Evolutionary conservation across 768 basidiomycete species (phyloP), one percentile per base, ranked within the genome.

Genomic region (Suillus occidentalis): DNA sequence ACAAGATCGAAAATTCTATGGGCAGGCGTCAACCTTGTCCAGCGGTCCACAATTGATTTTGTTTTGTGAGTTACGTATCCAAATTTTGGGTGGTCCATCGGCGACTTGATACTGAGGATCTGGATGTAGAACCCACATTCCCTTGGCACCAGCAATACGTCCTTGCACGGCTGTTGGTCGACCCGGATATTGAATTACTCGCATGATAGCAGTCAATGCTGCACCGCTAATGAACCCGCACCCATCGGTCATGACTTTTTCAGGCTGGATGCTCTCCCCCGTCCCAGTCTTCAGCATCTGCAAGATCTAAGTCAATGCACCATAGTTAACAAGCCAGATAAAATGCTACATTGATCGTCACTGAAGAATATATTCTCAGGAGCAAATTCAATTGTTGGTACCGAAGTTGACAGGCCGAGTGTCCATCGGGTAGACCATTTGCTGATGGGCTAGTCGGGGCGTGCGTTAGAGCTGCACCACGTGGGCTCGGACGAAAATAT

Each of bases 351-450:
- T 14, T 82, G 73, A 63, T 92, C 91, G 0, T 73, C 68, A 6
- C 87, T 81, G 53, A 81, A 80, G 8, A 68, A n/a, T 0, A 92
- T 88, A 52, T 89, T 77, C 3, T 80, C 67, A 0, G 77, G 78
- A 0, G 78, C 67, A 53, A 92, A 87, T 39, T 80, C 77, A 1
- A 91, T 69, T 0, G 80, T 85, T 0, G 91, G 91, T 0, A 86
- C 75, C 0, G 89, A 88, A 5, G 85, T 90, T 0, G 91, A 92
- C 0, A 92, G 68, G 0, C 86, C 87, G 4, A 92, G 76, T 0
- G 84, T 85, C 69, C 84, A 89, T 0, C 91, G 82, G 10, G 88
- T 84, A 0, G 82, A 80, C 76, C 84, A 92, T 70, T 93, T 93
- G 18, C 81, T 83, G 9, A 90, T 83, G 0, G 88, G 83, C 91